Percentiles rank a stretch among this genome's conserved stretches.
Conservation (phyloP, 768 basidiomycete genomes). For the Infundibulicybe gibba region DNA sequence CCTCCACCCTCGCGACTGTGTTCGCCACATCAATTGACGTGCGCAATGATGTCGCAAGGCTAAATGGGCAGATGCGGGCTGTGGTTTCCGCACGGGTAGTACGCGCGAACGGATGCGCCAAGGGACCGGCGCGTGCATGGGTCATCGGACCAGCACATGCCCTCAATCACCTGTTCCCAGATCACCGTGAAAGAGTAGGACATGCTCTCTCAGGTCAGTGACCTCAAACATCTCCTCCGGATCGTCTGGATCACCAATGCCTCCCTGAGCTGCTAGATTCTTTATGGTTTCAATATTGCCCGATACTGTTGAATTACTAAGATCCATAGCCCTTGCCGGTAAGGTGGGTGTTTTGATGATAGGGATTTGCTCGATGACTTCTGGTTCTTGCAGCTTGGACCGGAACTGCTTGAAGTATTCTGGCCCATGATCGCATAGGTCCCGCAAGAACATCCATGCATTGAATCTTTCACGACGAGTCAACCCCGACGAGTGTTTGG, state of each 20-base stretch:
- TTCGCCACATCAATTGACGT: no score
- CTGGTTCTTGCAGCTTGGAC: constrained; percentile 2
- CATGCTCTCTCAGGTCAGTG: constrained; percentile 4
- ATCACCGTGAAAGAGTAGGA: constrained; percentile 13
- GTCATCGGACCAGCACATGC: no score
- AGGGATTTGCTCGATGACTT: constrained; percentile 8
- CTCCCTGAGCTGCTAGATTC: background rate
- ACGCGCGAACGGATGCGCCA: no score
- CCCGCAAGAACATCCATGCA: constrained; percentile 9
- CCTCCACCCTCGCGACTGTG: no score
- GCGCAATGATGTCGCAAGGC: no score
- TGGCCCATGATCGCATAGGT: constrained; percentile 9
- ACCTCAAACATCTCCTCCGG: background rate
- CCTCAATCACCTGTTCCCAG: constrained; percentile 15
- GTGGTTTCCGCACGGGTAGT: no score
- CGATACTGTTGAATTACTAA: background rate
- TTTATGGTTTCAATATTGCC: background rate
- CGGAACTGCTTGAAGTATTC: constrained; percentile 10
- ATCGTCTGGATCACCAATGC: background rate
- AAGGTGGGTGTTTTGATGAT: constrained; percentile 5
- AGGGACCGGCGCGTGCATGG: no score
- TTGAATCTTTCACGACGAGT: constrained; percentile 10
- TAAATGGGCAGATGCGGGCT: no score
- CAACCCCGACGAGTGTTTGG: constrained; percentile 2
- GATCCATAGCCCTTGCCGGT: background rate